Conservation (phyloP, 352 stramenopile species). For the Pythium pyrilobum region DNA sequence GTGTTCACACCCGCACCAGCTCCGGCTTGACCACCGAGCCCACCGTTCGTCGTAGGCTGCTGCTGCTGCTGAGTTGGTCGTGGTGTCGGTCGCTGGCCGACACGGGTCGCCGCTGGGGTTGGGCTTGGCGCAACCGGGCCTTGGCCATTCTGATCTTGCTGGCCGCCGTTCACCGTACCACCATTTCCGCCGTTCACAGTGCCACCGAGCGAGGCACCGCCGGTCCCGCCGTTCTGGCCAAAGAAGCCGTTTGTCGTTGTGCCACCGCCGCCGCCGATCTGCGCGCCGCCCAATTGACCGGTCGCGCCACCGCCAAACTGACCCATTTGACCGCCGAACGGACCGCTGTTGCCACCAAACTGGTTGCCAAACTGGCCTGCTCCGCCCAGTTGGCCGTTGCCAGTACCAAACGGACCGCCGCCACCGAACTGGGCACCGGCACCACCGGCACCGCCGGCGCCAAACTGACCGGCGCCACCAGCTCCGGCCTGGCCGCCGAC, state of each 20-base stretch:
- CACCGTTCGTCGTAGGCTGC: background rate
- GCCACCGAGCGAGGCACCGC: background rate
- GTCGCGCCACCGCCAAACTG: no score
- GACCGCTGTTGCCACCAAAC: background rate
- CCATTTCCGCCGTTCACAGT: background rate
- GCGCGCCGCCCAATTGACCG: background rate
- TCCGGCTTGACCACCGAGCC: background rate
- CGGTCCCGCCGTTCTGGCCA: background rate
- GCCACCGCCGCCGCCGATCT: background rate
- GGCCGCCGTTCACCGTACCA: background rate
- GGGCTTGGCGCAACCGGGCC: background rate
- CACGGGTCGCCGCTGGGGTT: background rate
- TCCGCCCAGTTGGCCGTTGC: no score
- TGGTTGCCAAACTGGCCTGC: background rate
- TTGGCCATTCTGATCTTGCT: background rate
- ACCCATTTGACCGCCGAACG: background rate
- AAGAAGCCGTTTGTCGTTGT: constrained; percentile 5
- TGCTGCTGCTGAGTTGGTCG: background rate
- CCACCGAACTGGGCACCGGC: constrained; percentile 1
- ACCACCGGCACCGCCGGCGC: background rate
- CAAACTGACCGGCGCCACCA: constrained; percentile 1
- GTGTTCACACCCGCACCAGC: background rate
- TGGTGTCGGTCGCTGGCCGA: background rate
- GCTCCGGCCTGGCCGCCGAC: background rate
- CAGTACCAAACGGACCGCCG: background rate